A percentile compares a stretch with the other conserved stretches of the same genome.
phyloP scores from a whole-genome alignment of 2,329 filamentous ascomycete genomes.

The Aureobasidium sp. region DNA sequence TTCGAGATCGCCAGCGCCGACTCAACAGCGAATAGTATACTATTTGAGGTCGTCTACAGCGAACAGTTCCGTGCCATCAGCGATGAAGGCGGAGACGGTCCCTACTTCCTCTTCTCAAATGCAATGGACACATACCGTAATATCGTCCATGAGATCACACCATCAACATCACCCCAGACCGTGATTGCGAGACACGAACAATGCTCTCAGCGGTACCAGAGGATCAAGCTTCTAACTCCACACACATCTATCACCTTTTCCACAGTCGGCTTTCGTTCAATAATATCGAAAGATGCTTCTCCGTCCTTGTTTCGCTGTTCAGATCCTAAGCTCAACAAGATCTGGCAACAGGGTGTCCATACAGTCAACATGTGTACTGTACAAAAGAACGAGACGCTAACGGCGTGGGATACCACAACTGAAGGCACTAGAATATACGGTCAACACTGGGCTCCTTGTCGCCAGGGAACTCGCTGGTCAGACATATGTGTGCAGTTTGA shows the following conservation, averaged over 20 bases:
- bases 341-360: not conserved
- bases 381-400: not conserved
- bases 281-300: not conserved
- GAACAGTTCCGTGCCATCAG: not conserved
- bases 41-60: not conserved
- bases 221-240: not conserved
- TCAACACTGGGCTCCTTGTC: not conserved
- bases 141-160: not conserved
- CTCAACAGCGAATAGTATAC: not conserved
- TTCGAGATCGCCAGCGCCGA: not conserved
- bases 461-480: not conserved
- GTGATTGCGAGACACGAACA: not conserved
- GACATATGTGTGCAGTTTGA: not conserved
- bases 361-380: not conserved
- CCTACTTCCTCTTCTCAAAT: not conserved
- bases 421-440: not conserved
- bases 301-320: not conserved
- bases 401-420: not conserved
- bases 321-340: not conserved
- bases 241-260: not conserved
- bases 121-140: not conserved
- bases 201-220: not conserved
- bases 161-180: not conserved
- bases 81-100: not conserved
- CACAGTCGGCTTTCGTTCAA: not conserved